phyloP scores from a whole-genome alignment of 768 basidiomycete genomes.

The Calocera cornea region DNA sequence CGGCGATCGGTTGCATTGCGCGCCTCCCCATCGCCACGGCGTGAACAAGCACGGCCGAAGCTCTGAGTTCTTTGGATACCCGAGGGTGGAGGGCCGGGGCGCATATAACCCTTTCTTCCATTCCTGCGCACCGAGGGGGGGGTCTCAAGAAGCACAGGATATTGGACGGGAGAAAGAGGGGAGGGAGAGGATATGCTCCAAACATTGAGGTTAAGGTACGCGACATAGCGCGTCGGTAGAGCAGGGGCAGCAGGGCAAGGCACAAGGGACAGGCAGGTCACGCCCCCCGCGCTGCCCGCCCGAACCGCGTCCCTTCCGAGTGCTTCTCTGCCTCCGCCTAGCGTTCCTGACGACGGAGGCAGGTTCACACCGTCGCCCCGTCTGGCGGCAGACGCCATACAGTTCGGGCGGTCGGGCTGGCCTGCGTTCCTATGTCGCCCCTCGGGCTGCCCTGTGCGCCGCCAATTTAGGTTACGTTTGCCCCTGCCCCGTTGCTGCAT shows the following conservation, averaged over 20 bases:
- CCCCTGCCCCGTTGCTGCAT: background rate
- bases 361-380: background rate
- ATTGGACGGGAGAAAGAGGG: background rate
- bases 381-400: background rate
- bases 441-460: too few species aligned
- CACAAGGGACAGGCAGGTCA: slow-evolving; percentile 1
- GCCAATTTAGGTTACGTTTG: background rate
- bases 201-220: slow-evolving; percentile 2
- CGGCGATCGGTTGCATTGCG: background rate
- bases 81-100: background rate
- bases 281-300: background rate
- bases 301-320: background rate
- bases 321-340: slow-evolving; percentile 1
- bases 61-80: background rate
- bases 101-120: background rate
- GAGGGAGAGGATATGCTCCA: background rate
- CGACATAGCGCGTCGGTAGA: background rate
- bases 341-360: slow-evolving; percentile 3
- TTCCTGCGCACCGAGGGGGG: background rate
- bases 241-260: background rate
- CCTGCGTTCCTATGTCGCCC: background rate
- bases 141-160: background rate
- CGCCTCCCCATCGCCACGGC: background rate
- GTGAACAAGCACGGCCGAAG: background rate
- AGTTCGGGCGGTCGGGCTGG: background rate